Conservation (phyloP, 495 filamentous ascomycete species). For the Penicillium arizonense region DNA sequence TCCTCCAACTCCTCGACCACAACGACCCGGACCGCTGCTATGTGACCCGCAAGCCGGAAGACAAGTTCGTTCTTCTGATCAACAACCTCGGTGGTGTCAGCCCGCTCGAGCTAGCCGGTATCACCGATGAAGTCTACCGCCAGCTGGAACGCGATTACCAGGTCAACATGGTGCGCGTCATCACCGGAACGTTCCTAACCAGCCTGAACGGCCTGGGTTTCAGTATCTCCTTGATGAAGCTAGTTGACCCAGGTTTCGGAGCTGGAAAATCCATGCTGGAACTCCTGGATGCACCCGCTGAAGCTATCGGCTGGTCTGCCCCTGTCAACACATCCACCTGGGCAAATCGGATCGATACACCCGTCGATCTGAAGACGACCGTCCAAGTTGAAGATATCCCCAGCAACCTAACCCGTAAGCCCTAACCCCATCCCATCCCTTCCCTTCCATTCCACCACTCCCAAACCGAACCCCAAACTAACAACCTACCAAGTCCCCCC, state of each 20-base stretch:
- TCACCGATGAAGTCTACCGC: conserved; percentile 80
- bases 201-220: conserved; percentile 92
- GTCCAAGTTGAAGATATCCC: conserved; percentile 55
- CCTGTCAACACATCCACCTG: conserved; percentile 60
- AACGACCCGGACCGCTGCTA: conserved; percentile 81
- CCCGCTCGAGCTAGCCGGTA: conserved; percentile 82
- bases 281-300: conserved; percentile 79
- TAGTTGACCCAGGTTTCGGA: conserved; percentile 77
- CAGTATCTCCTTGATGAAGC: conserved; percentile 79
- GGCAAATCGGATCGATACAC: conserved; percentile 41
- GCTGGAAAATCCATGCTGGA: conserved; percentile 77
- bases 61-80: conserved; percentile 73
- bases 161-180: conserved; percentile 67
- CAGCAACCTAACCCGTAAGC: conserved; percentile 67
- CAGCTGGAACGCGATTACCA: conserved; percentile 69
- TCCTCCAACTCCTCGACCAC: conserved; percentile 74
- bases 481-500: conserved; percentile 55
- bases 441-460: neutral
- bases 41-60: conserved; percentile 58
- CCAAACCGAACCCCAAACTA: conserved; percentile 15
- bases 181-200: conserved; percentile 67
- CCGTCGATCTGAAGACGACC: conserved; percentile 49
- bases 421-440: neutral
- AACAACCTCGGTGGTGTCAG: conserved; percentile 96
- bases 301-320: conserved; percentile 82